phyloP scores from a whole-genome alignment of 2,329 filamentous ascomycete genomes.

The Verruconis gallopava region DNA sequence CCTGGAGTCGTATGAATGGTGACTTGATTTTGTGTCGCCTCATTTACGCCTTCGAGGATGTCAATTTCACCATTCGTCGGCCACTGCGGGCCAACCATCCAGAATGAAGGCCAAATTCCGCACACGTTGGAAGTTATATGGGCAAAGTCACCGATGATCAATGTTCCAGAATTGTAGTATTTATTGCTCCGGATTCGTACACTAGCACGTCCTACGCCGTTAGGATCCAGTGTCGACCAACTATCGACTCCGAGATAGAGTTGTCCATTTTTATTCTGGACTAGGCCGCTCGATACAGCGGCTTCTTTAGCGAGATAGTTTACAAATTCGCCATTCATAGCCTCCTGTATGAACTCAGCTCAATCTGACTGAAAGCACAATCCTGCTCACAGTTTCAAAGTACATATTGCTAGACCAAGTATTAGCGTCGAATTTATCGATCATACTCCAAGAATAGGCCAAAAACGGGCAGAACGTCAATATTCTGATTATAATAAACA shows the following conservation, averaged over 20 bases:
- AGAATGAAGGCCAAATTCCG: conserved; percentile 28
- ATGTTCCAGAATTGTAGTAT: conserved; percentile 18
- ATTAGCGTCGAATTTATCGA: neutral
- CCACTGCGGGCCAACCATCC: conserved; percentile 26
- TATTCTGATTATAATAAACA: neutral
- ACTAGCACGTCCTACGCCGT: conserved; percentile 23
- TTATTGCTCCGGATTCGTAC: conserved; percentile 24
- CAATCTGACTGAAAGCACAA: neutral
- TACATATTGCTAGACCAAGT: neutral
- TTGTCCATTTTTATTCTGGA: conserved; percentile 21
- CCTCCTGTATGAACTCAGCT: neutral
- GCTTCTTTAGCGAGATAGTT: conserved; percentile 22
- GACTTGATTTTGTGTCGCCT: conserved; percentile 23
- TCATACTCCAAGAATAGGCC: neutral
- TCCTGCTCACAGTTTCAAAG: neutral
- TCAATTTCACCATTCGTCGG: conserved; percentile 28
- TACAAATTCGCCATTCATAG: conserved; percentile 22
- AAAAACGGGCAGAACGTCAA: neutral
- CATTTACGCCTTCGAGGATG: conserved; percentile 25
- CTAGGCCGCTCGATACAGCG: conserved; percentile 21
- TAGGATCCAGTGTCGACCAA: conserved; percentile 17
- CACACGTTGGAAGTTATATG: conserved; percentile 26
- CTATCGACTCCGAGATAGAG: conserved; percentile 28
- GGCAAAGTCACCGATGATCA: conserved; percentile 28
- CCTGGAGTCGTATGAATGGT: conserved; percentile 22